Evolutionary conservation across 371 early-diverging fungal species (phyloP), one percentile per base, ranked within the genome.

Genomic region (Dinochytrium kinnereticum): DNA sequence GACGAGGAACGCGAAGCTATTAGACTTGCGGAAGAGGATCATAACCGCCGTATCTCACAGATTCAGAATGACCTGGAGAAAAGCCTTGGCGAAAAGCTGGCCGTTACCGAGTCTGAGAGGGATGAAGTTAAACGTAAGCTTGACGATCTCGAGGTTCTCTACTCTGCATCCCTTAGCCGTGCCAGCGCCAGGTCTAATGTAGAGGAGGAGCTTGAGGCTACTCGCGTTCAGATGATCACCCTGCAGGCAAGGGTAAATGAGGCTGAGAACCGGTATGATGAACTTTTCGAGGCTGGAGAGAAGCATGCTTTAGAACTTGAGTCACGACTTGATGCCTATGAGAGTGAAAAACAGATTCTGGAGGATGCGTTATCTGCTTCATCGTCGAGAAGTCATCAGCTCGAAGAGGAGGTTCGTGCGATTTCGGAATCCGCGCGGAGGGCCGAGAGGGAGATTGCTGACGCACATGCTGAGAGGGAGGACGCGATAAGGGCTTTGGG

Each of bases 251-350:
- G 36, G 31, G 49, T 77, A 0, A 44, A 5, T 7, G 77, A 77
- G 33, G 19, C 71, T 1, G 73, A 77, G 28, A 36, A 50, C 21
- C 64, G 74, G 19, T 77, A 70, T 50, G 77, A 73, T 21, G 68
- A 70, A 28, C 64, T 77, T 0, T 77, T 70, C 49, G 74, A 70
- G 15, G 77, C 72, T 38, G 77, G 77, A 19, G 77, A 77, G 57
- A 66, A 67, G 26, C 77, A 77, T 50, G 68, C 77, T 7, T 10
- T 59, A 1, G 53, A 73, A 21, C 64, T 77, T 3, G 77, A 77
- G 44, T 5, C 40, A 15, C n/a, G 44, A 19, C 66, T 66, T 66
- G 17, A 61, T 15, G 17, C 19, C 24, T 24, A 36, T 7, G 61
- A 61, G 26, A 61, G 37, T 26, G 61, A 61, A 61, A 61, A 24